phyloP scores from a whole-genome alignment of 768 basidiomycete genomes.

The Amanita pseudoporphyria region DNA sequence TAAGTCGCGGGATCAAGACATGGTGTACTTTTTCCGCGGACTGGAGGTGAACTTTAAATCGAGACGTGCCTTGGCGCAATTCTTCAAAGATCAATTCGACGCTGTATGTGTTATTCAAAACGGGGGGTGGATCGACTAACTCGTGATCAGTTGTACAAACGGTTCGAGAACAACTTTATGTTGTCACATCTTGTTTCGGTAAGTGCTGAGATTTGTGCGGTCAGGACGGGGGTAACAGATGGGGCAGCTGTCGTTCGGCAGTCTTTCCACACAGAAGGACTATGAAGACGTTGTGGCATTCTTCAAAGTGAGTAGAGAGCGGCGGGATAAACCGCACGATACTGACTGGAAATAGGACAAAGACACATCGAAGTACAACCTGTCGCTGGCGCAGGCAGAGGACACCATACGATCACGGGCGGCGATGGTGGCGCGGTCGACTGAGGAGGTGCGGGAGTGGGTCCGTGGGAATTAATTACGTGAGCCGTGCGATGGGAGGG shows the following conservation, averaged over 20 bases:
- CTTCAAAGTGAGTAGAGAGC: constrained; percentile 63
- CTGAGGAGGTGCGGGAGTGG: constrained; percentile 47
- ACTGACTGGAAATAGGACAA: constrained; percentile 35
- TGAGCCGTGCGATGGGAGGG: constrained; percentile 14
- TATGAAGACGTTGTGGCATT: constrained; percentile 51
- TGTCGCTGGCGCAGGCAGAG: constrained; percentile 54
- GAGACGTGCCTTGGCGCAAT: constrained; percentile 43
- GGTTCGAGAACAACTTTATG: constrained; percentile 62
- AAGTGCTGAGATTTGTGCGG: constrained; percentile 12
- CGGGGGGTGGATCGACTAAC: neutral
- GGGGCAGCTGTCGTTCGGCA: constrained; percentile 24
- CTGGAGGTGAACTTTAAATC: constrained; percentile 46
- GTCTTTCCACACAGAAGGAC: constrained; percentile 62
- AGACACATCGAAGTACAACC: constrained; percentile 59
- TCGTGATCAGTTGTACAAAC: constrained; percentile 42
- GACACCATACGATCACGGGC: constrained; percentile 56
- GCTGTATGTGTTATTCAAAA: constrained; percentile 28
- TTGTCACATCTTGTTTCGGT: constrained; percentile 46
- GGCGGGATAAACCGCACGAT: constrained; percentile 4
- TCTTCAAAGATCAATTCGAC: constrained; percentile 65
- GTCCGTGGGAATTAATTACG: constrained; percentile 16
- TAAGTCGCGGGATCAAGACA: constrained; percentile 50
- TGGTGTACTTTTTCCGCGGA: constrained; percentile 53
- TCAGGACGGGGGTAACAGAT: neutral
- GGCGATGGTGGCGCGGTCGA: constrained; percentile 59